A percentile compares a stretch with the other conserved stretches of the same genome.
Conservation (phyloP, 2,329 filamentous ascomycete species). For the Lojkania enalia region DNA sequence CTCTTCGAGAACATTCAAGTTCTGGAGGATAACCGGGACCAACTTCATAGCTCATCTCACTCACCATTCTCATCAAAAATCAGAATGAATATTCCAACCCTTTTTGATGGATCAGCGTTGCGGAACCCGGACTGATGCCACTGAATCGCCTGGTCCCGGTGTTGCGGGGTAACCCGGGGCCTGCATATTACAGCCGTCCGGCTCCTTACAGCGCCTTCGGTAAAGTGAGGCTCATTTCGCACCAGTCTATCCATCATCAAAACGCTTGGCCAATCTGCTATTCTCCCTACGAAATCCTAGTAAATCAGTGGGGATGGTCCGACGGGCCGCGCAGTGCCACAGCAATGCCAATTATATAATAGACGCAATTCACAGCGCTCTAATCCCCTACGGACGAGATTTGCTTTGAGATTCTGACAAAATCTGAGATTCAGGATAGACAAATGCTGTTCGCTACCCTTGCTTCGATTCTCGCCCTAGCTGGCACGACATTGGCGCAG, state of each 20-base stretch:
- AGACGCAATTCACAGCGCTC: neutral
- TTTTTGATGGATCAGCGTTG: no score
- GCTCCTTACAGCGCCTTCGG: conserved; percentile 8
- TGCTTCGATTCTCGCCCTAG: conserved; percentile 15
- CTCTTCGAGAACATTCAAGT: no score
- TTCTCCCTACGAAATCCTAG: neutral
- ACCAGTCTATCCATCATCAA: conserved; percentile 4
- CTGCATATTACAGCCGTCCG: conserved; percentile 5
- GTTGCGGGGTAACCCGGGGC: conserved; percentile 16
- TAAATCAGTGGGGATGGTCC: conserved; percentile 9
- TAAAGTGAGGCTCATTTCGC: conserved; percentile 14
- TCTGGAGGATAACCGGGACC: no score
- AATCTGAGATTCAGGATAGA: no score
- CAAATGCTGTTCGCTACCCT: conserved; percentile 16
- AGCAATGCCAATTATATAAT: conserved; percentile 5
- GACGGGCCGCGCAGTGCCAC: conserved; percentile 7
- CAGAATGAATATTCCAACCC: no score
- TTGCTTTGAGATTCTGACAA: neutral
- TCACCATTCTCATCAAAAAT: no score
- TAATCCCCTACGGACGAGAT: neutral
- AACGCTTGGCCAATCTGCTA: conserved; percentile 7
- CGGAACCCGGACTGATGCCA: conserved; percentile 4
- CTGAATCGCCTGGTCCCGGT: conserved; percentile 3
- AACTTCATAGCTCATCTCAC: no score
- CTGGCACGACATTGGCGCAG: conserved; percentile 21